These are phyloP conservation scores for Eutypella sp. DNA, from an alignment of 2,329 filamentous ascomycete genomes.

Conservation along the genomic window DNA sequence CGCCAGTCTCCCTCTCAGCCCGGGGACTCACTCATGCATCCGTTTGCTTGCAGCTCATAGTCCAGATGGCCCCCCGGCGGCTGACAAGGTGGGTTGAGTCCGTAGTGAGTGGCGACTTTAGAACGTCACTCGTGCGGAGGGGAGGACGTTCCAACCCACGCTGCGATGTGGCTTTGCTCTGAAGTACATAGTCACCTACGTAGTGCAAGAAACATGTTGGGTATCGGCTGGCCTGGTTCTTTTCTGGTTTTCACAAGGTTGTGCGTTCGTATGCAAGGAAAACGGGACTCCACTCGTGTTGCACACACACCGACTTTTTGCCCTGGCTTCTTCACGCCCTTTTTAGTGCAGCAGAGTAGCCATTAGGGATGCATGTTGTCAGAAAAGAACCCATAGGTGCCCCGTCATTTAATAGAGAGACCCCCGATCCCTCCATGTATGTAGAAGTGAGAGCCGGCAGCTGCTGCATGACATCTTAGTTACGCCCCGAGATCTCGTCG, in stretches of 20 bases:
- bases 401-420: too few relatives aligned
- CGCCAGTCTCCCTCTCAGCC: neutral
- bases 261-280: too few relatives aligned
- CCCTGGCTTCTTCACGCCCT: neutral
- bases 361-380: neutral
- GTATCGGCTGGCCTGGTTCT: neutral
- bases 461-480: neutral
- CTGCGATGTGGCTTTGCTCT: neutral
- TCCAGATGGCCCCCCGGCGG: neutral
- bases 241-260: neutral
- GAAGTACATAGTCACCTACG: too few relatives aligned
- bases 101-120: neutral
- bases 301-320: constrained; percentile 27
- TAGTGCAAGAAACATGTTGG: too few relatives aligned
- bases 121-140: neutral
- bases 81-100: neutral
- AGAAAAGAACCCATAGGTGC: too few relatives aligned
- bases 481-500: neutral
- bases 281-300: constrained; percentile 12
- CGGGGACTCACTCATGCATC: neutral
- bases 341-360: too few relatives aligned
- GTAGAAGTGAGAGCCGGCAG: neutral
- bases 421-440: neutral
- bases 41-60: neutral
- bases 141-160: neutral